A percentile compares a stretch with the other conserved stretches of the same genome.
Conservation (phyloP, 345 rosid species). For the Lepidium didymum region DNA sequence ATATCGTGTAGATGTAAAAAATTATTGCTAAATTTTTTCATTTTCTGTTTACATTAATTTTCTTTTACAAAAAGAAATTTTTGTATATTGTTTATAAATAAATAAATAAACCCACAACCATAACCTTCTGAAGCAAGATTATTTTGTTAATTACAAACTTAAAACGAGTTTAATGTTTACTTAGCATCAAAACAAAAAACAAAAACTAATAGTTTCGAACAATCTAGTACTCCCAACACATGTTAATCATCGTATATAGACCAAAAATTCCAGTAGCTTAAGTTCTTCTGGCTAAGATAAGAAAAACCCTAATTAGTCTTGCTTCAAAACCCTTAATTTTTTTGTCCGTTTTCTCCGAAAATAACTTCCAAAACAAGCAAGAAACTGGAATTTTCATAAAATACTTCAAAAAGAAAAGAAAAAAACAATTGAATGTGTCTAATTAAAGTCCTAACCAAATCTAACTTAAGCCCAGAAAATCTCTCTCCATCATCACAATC, state of each 20-base stretch:
- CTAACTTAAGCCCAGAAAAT: conserved; percentile 40
- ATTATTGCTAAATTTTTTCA: neutral
- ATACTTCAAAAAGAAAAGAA: too few relatives aligned
- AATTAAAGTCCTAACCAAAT: too few relatives aligned
- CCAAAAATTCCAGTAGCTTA: neutral
- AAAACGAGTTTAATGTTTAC: neutral
- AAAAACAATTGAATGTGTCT: too few relatives aligned
- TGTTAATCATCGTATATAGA: neutral
- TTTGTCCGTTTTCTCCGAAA: neutral
- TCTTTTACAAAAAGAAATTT: too few relatives aligned
- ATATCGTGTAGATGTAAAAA: neutral
- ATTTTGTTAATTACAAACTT: neutral
- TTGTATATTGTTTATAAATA: too few relatives aligned
- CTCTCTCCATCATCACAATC: conserved; percentile 30
- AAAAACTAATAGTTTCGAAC: neutral
- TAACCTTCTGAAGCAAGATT: neutral
- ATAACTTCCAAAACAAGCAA: neutral
- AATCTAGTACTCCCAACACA: neutral
- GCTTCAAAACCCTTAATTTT: neutral
- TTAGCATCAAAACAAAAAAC: neutral
- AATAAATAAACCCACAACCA: too few relatives aligned
- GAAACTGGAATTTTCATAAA: neutral
- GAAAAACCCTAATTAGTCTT: too few relatives aligned
- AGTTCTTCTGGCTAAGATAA: neutral
- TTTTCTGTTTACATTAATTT: neutral